Conservation (phyloP, 2,329 filamentous ascomycete species). For the Fusarium redolens region DNA sequence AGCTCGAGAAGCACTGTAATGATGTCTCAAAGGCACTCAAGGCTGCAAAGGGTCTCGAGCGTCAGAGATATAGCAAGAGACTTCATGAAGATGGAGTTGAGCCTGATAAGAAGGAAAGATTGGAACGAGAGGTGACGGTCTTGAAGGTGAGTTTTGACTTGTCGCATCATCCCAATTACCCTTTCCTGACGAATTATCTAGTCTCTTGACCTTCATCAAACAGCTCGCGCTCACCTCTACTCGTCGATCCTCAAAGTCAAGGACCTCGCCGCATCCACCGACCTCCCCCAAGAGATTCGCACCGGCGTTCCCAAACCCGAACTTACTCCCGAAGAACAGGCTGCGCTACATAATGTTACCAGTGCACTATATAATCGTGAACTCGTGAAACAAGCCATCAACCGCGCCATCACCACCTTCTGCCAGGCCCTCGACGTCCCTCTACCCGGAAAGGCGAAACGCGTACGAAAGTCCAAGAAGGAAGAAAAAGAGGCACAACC, state of each 20-base stretch:
- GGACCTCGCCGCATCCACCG: slow-evolving; percentile 61
- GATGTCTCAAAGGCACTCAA: slow-evolving; percentile 76
- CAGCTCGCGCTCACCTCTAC: slow-evolving; percentile 66
- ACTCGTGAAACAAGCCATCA: slow-evolving; percentile 61
- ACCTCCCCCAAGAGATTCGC: slow-evolving; percentile 62
- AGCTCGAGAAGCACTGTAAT: slow-evolving; percentile 66
- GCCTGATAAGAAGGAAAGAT: slow-evolving; percentile 64
- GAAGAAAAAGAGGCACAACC: slow-evolving; percentile 48
- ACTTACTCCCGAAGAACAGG: slow-evolving; percentile 63
- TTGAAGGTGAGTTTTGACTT: slow-evolving; percentile 58
- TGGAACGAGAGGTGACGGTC: slow-evolving; percentile 70
- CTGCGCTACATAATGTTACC: slow-evolving; percentile 68
- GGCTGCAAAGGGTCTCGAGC: slow-evolving; percentile 78
- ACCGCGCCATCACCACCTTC: slow-evolving; percentile 61
- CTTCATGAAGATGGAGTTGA: slow-evolving; percentile 60
- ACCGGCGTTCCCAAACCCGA: slow-evolving; percentile 61
- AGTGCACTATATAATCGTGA: slow-evolving; percentile 66
- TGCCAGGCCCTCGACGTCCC: slow-evolving; percentile 62
- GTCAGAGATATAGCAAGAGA: slow-evolving; percentile 77
- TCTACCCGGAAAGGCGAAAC: slow-evolving; percentile 56
- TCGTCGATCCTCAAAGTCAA: slow-evolving; percentile 66
- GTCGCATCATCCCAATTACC: too few species aligned
- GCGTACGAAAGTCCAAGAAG: slow-evolving; percentile 47
- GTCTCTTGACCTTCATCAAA: slow-evolving; percentile 69
- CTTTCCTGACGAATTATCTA: slow-evolving; percentile 34